Evolutionary conservation across 495 filamentous ascomycete genomes (phyloP).

Genomic region (Hypoxylon fragiforme): DNA sequence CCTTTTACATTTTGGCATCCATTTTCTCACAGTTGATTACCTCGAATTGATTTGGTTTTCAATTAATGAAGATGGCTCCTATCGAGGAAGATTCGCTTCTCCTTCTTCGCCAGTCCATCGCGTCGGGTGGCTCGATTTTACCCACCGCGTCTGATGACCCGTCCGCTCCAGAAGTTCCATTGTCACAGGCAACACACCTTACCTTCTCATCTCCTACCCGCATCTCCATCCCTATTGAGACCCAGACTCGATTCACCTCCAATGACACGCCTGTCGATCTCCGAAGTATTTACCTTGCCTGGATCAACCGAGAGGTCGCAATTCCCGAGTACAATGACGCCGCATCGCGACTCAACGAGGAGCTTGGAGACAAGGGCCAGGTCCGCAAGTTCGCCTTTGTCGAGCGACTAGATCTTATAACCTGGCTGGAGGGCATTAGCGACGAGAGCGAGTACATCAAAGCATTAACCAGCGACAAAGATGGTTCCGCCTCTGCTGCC

Average conservation of each 20-base stretch:
- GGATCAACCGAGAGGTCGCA: slow-evolving; percentile 83
- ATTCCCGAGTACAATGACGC: slow-evolving; percentile 88
- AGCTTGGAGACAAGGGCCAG: slow-evolving; percentile 62
- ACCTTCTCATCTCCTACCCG: slow-evolving; percentile 68
- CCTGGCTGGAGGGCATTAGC: slow-evolving; percentile 85
- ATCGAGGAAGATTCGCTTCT: slow-evolving; percentile 69
- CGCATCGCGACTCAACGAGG: slow-evolving; percentile 77
- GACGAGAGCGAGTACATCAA: slow-evolving; percentile 93
- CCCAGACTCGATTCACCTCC: slow-evolving; percentile 80
- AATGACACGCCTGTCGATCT: slow-evolving; percentile 76
- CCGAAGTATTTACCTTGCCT: slow-evolving; percentile 92
- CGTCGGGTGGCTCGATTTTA: slow-evolving; percentile 63
- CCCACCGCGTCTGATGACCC: slow-evolving; percentile 68
- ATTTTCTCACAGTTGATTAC: too few relatives aligned
- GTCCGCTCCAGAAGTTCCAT: slow-evolving; percentile 45
- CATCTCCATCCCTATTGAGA: slow-evolving; percentile 70
- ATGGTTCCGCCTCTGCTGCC: slow-evolving; percentile 51
- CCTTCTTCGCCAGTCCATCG: slow-evolving; percentile 77
- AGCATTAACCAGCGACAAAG: slow-evolving; percentile 66
- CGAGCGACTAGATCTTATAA: slow-evolving; percentile 85
- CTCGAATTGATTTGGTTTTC: too few relatives aligned
- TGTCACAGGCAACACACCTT: slow-evolving; percentile 81
- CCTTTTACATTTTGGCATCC: too few relatives aligned
- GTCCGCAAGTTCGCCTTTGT: slow-evolving; percentile 88
- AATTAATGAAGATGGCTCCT: slow-evolving; percentile 40